Evolutionary conservation across 495 filamentous ascomycete genomes (phyloP), one percentile per base, ranked within the genome.

Genomic region (Neurospora intermedia): DNA sequence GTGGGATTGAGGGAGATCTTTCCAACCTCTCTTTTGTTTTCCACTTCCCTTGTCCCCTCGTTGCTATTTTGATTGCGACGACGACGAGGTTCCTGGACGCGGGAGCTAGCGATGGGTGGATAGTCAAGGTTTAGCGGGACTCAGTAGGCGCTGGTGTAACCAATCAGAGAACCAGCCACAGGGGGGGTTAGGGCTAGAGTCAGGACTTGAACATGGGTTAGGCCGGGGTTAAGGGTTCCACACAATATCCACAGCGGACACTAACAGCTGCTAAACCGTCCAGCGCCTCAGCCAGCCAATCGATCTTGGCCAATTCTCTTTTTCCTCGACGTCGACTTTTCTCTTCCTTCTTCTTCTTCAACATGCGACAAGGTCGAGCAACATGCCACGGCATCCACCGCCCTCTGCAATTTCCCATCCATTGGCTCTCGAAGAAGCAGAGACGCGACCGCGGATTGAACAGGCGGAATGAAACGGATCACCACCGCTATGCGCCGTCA

Each of bases 61-160:
- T 69, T 69, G 43, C 43, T 38, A 73, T 70, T 69, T 73, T 42
- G 42, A 69, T 69, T 31, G 48, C 46, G 38, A 35, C 18, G 69
- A 69, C 31, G 40, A 20, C 18, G 41, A 71, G 35, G 69, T 70
- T 70, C 69, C 72, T 73, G 18, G 54, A 74, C 43, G 69, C 42
- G 73, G 54, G 54, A 62, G 54, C 54, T 62, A 62, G 23, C 15
- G 54, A 35, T 35, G 54, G 20, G 27, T 11, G 48, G 7, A 10
- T 6, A 7, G 27, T 62, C 27, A 62, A 27, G 23, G 13, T 62
- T 62, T 62, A 62, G 73, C 71, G 45, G 45, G 73, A 70, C 40
- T 18, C 73, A 62, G 75, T 72, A 75, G 69, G 70, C 75, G 75
- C 75, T 73, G 71, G 71, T 18, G 38, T 70, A 18, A 43, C 75